Conservation (phyloP, 768 basidiomycete genomes). For the Cystobasidium onofrii region DNA sequence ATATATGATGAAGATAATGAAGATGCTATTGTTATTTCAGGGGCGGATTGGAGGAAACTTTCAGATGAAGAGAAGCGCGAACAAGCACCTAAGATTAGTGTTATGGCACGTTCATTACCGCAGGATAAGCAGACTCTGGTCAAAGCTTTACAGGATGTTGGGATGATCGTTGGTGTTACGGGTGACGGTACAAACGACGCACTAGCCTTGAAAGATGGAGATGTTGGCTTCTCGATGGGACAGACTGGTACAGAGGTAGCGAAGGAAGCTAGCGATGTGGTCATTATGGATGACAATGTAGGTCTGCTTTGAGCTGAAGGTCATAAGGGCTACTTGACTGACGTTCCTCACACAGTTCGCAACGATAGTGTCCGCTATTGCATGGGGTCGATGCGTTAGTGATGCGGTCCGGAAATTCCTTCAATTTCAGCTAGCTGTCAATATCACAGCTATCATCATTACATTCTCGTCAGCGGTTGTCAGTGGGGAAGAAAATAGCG, state of each 20-base stretch:
- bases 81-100: conserved; percentile 17
- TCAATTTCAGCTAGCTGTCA: conserved; percentile 44
- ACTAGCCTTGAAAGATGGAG: conserved; percentile 89
- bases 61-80: conserved; percentile 29
- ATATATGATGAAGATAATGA: conserved; percentile 84
- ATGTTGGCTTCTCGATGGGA: conserved; percentile 97
- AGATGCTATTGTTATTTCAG: conserved; percentile 82
- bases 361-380: conserved; percentile 24
- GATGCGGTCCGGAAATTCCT: conserved; percentile 34
- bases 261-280: conserved; percentile 94
- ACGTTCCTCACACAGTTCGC: conserved; percentile 97
- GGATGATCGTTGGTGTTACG: conserved; percentile 47
- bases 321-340: conserved; percentile 53
- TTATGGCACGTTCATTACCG: conserved; percentile 28
- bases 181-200: conserved; percentile 97
- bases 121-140: conserved; percentile 59
- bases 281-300: conserved; percentile 77
- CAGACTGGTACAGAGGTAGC: conserved; percentile 88
- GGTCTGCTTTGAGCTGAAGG: not conserved
- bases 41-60: conserved; percentile 46
- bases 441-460: conserved; percentile 89
- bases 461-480: conserved; percentile 94
- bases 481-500: conserved; percentile 77
- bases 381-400: conserved; percentile 30
- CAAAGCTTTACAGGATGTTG: conserved; percentile 70